A percentile compares a stretch with the other conserved stretches of the same genome.
phyloP scores from a whole-genome alignment of 2,329 filamentous ascomycete genomes.

The Huntiella abstrusa region DNA sequence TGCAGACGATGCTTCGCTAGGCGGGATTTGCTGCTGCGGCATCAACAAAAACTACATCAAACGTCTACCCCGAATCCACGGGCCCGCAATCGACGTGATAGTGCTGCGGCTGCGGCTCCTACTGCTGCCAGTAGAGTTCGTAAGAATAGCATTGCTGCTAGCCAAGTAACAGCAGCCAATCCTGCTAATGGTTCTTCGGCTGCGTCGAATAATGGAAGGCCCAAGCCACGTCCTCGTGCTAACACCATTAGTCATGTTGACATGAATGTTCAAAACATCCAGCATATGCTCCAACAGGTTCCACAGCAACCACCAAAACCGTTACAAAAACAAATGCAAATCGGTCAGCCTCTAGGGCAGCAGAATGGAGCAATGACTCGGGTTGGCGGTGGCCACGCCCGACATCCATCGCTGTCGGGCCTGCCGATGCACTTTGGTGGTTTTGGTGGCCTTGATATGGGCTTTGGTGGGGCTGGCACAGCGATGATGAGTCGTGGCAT shows the following conservation, averaged over 20 bases:
- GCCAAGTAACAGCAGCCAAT: constrained; percentile 27
- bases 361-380: constrained; percentile 44
- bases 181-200: constrained; percentile 37
- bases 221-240: constrained; percentile 48
- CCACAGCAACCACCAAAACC: constrained; percentile 22
- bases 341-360: constrained; percentile 17
- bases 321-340: constrained; percentile 41
- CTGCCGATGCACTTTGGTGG: constrained; percentile 19
- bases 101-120: constrained; percentile 52
- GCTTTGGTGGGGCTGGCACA: too few species aligned
- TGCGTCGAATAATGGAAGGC: background rate
- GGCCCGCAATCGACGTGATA: constrained; percentile 77
- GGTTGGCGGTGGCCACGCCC: constrained; percentile 21
- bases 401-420: constrained; percentile 55
- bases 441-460: too few species aligned
- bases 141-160: constrained; percentile 69
- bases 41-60: constrained; percentile 97
- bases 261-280: constrained; percentile 52
- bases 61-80: constrained; percentile 73
- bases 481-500: too few species aligned
- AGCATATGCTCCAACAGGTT: constrained; percentile 35
- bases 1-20: constrained; percentile 89
- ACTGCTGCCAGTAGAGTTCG: constrained; percentile 52
- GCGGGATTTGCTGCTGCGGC: constrained; percentile 73
- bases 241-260: constrained; percentile 96